Evolutionary conservation across 495 filamentous ascomycete species (phyloP).

Genomic region (Lepraria neglecta): DNA sequence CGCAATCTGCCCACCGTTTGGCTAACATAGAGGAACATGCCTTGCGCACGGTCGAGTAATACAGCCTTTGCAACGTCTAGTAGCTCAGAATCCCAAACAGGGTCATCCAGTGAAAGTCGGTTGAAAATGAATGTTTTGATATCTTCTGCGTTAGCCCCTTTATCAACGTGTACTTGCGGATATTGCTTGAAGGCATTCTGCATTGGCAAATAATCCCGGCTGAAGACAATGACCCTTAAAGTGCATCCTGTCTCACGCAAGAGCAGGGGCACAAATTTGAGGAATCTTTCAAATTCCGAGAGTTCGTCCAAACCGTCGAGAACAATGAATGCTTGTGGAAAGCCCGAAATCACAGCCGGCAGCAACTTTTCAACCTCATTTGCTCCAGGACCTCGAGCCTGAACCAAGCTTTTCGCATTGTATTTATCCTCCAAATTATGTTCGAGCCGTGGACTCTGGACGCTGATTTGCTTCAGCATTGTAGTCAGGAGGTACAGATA

Average conservation of each 20-base stretch:
- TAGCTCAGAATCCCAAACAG: constrained; percentile 9
- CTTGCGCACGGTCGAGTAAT: not conserved
- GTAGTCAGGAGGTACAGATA: constrained; percentile 6
- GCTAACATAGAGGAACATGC: constrained; percentile 3
- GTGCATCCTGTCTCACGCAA: not conserved
- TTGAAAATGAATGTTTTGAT: constrained; percentile 8
- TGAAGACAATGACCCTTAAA: constrained; percentile 3
- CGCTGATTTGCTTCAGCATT: constrained; percentile 5
- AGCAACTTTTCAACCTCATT: constrained; percentile 7
- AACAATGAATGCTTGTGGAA: not conserved
- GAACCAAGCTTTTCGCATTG: not conserved
- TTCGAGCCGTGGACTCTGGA: constrained; percentile 6
- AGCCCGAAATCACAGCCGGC: constrained; percentile 3
- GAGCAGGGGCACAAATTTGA: not conserved
- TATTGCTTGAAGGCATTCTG: constrained; percentile 1
- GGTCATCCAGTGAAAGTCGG: constrained; percentile 1
- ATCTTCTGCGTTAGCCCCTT: not conserved
- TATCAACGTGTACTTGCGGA: not conserved
- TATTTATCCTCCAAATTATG: not conserved
- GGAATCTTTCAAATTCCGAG: not conserved
- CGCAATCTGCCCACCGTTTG: constrained; percentile 2
- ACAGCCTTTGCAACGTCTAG: constrained; percentile 4
- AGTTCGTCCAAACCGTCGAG: constrained; percentile 6
- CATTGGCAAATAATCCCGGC: not conserved
- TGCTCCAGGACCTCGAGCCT: not conserved